Evolutionary conservation across 441 rosid genomes (phyloP).

Genomic region (Jatropha podagrica): DNA sequence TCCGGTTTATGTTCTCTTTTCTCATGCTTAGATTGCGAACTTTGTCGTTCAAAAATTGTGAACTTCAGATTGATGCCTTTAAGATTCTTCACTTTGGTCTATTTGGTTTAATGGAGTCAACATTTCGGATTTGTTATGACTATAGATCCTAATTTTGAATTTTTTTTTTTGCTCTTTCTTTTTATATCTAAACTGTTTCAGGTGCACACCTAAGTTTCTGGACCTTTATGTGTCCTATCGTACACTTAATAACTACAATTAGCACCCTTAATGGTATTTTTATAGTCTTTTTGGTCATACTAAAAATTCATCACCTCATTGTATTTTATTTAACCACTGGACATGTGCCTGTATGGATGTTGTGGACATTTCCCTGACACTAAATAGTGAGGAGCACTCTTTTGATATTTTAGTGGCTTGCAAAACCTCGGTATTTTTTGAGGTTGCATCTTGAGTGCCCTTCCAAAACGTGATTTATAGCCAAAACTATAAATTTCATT

Average conservation of each 20-base stretch:
- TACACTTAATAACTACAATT: background rate
- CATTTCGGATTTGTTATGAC: background rate
- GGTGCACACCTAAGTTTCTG: too few species aligned
- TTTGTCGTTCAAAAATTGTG: background rate
- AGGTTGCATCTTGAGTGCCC: background rate
- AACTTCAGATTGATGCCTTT: background rate
- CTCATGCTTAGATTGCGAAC: background rate
- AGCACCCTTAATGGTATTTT: background rate
- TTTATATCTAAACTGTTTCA: background rate
- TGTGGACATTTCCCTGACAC: background rate
- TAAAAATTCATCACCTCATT: background rate
- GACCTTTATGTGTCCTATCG: too few species aligned
- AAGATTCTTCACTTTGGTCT: background rate
- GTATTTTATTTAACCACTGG: background rate
- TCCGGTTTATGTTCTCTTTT: background rate
- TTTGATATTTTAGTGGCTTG: background rate
- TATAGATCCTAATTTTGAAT: background rate
- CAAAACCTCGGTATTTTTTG: background rate
- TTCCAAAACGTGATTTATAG: background rate
- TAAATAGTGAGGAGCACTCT: background rate
- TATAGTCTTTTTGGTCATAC: background rate
- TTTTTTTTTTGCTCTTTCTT: background rate
- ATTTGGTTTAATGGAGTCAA: background rate
- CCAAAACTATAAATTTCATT: constrained; percentile 3
- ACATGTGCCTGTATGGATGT: background rate